Evolutionary conservation across 202 grass and related monocot species (phyloP).

Genomic region (Setaria italica): DNA sequence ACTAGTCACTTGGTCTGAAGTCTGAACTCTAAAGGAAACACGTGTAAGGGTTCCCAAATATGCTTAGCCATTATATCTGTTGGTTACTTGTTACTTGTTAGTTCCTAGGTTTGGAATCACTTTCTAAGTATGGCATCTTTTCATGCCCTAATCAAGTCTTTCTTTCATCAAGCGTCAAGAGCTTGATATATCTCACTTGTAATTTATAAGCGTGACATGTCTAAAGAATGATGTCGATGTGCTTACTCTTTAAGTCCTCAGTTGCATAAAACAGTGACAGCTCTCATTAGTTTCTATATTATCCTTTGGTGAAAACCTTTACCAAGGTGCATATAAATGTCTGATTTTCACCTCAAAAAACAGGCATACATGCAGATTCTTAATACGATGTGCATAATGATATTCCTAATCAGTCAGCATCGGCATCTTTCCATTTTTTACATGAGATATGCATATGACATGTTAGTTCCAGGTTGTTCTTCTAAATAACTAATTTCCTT

Average conservation of each 20-base stretch:
- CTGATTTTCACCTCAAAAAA: neutral
- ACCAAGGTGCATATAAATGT: constrained; percentile 3
- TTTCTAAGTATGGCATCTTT: neutral
- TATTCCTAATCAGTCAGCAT: neutral
- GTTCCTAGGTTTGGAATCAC: neutral
- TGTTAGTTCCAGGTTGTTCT: neutral
- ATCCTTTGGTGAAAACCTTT: neutral
- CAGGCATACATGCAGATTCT: no score
- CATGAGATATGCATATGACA: constrained; percentile 12
- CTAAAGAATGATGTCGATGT: neutral
- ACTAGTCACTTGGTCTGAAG: neutral
- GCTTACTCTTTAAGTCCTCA: neutral
- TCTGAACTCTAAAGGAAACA: neutral
- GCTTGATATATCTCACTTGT: neutral
- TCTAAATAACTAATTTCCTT: neutral
- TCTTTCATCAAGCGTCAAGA: neutral
- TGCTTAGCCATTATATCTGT: neutral
- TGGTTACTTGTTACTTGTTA: neutral
- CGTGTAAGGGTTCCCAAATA: neutral
- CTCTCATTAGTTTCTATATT: constrained; percentile 11
- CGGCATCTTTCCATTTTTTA: neutral
- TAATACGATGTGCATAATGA: neutral
- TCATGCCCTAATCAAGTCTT: neutral
- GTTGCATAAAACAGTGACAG: neutral
- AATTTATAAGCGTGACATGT: neutral